Evolutionary conservation across 2,329 filamentous ascomycete species (phyloP), one percentile per base, ranked within the genome.

Genomic region (Neurospora crassa): DNA sequence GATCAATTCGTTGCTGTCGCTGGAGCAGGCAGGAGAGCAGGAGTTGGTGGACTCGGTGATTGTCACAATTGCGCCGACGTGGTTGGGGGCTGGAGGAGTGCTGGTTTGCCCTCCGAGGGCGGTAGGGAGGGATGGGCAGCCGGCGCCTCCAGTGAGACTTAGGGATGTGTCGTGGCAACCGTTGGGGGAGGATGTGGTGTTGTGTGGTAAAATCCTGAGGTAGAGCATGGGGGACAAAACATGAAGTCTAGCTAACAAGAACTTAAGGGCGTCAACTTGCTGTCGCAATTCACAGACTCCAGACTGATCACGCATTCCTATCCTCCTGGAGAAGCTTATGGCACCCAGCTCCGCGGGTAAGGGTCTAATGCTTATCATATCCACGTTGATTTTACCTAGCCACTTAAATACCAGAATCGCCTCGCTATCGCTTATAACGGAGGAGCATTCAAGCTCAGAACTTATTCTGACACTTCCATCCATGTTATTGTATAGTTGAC

Each of bases 41-140:
- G 76, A 79, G n/a, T 82, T 94, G 10, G 84, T 85, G 59, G 87
- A 93, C 78, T 91, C 91, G 2, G 90, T 97, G 68, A 91, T 98
- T 76, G 86, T 97, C 71, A 97, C 95, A 0, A 89, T 97, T 77
- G 94, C 95, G 3, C 95, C 95, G 10, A 93, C 90, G 0, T 98
- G 93, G 88, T 84, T 98, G n/a, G 95, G 95, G 1, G 85, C 87
- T 72, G 93, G 92, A 2, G 93, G 93, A 8, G 92, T 97, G 11
- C 85, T 89, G 12, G 92, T 97, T 2, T 90, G 89, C 67, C 95
- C 94, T 1, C 84, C 88, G 24, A 84, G 88, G 42, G 86, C 84
- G 53, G 76, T 79, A 2, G 85, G 85, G 71, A 79, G 81, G 2
- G 78, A 84, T 20, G 88, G 86, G 3, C 81, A 82, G 67, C 84